These are phyloP conservation scores for Candida endomychidarum DNA, from an alignment of 805 yeast species.

Conservation along the genomic window DNA sequence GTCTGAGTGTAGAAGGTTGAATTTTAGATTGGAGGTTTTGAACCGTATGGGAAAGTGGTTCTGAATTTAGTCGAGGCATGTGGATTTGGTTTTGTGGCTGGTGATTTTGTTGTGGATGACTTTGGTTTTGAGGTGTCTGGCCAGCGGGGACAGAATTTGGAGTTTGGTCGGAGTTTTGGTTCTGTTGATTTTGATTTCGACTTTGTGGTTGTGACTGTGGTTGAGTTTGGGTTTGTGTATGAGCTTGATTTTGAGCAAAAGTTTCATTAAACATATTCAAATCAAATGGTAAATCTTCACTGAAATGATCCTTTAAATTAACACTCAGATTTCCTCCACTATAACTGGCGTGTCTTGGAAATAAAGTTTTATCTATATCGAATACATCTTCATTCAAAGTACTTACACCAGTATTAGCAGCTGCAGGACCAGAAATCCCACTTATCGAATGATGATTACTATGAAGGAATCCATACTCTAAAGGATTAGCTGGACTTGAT, in stretches of 20 bases:
- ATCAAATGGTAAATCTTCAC: constrained; percentile 3
- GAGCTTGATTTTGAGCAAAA: background rate
- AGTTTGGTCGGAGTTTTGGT: too few relatives aligned
- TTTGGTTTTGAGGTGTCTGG: background rate
- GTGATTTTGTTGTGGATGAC: background rate
- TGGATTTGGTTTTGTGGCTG: background rate
- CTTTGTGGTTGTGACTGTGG: constrained; percentile 4
- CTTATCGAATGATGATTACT: constrained; percentile 4
- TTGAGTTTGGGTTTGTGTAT: too few relatives aligned
- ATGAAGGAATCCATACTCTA: constrained; percentile 3
- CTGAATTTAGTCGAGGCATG: background rate
- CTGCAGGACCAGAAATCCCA: constrained; percentile 3
- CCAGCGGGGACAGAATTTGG: too few relatives aligned
- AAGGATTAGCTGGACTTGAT: constrained; percentile 2
- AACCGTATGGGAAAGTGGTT: constrained; percentile 1
- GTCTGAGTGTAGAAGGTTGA: background rate
- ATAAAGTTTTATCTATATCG: constrained; percentile 7
- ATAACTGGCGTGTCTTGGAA: constrained; percentile 16
- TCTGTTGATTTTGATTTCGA: background rate
- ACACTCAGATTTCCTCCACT: constrained; percentile 25
- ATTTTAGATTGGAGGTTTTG: background rate
- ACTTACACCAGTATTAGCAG: constrained; percentile 2
- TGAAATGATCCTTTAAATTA: constrained; percentile 40
- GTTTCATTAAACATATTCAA: constrained; percentile 4
- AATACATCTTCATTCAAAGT: background rate